These are phyloP conservation scores for Leccinum rimulosum DNA, from an alignment of 768 basidiomycete species.

Conservation along the genomic window DNA sequence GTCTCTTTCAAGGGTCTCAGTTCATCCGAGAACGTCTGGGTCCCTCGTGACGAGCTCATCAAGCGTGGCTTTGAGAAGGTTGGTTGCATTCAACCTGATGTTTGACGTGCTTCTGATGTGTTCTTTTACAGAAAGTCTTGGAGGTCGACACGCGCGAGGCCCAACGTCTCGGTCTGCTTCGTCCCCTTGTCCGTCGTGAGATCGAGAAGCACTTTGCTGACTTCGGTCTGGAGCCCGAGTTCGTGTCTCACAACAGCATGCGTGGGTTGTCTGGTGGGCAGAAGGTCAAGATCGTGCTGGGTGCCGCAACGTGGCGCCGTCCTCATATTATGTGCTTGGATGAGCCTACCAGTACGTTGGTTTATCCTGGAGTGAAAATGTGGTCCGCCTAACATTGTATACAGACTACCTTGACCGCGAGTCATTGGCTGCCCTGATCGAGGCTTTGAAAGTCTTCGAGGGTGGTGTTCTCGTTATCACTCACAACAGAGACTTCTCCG, in stretches of 20 bases:
- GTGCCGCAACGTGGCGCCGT: constrained; percentile 98
- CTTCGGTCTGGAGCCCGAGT: constrained; percentile 98
- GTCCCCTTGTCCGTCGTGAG: constrained; percentile 96
- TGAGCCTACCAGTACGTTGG: constrained; percentile 82
- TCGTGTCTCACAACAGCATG: constrained; percentile 99
- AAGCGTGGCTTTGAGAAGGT: constrained; percentile 98
- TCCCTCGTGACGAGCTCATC: constrained; percentile 93
- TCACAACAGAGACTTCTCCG: constrained; percentile 98
- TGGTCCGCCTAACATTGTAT: neutral
- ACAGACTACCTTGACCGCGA: constrained; percentile 98
- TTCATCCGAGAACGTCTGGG: constrained; percentile 98
- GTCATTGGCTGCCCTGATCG: constrained; percentile 97
- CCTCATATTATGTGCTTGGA: constrained; percentile 97
- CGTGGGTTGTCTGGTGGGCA: constrained; percentile 97
- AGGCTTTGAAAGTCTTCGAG: constrained; percentile 96
- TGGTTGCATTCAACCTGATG: constrained; percentile 11
- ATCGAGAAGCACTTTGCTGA: constrained; percentile 99
- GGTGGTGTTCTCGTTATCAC: constrained; percentile 98
- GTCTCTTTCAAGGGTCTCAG: constrained; percentile 92
- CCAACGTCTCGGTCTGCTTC: constrained; percentile 90
- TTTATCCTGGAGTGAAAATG: neutral
- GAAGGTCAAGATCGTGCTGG: constrained; percentile 99
- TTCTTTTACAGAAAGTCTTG: constrained; percentile 71
- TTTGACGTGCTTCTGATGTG: neutral
- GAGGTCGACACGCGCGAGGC: constrained; percentile 98